Percentiles rank a stretch among this genome's conserved stretches.
These are phyloP conservation scores for Creolimax fragrantissima DNA, from an alignment of 78 protist genomes.

Conservation along the genomic window DNA sequence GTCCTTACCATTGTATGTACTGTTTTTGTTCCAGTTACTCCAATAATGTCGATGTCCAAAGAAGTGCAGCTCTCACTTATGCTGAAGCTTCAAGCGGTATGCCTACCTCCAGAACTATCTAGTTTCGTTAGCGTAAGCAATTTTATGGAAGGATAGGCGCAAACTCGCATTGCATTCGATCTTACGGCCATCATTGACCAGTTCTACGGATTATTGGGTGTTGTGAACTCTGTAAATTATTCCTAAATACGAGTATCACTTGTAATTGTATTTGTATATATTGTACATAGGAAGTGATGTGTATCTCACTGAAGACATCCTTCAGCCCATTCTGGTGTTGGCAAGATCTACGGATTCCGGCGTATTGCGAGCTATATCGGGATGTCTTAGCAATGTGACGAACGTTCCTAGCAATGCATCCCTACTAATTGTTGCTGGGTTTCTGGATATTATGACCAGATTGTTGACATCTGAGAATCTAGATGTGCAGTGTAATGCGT, in stretches of 20 bases:
- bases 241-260: no score
- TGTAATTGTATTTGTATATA: no score
- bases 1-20: no score
- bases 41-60: not conserved
- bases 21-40: not conserved
- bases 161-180: no score
- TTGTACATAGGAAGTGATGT: not conserved
- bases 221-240: no score
- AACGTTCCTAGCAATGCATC: not conserved
- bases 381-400: not conserved
- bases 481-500: not conserved
- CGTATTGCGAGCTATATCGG: not conserved
- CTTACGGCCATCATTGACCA: no score
- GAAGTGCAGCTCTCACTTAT: not conserved
- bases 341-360: not conserved
- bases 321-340: not conserved
- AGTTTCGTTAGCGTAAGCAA: no score
- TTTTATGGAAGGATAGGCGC: no score
- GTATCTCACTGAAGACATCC: not conserved
- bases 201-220: no score
- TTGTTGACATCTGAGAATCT: not conserved
- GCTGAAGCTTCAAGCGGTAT: not conserved
- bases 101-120: no score
- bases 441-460: not conserved
- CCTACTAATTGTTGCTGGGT: not conserved